phyloP scores from a whole-genome alignment of 2,329 filamentous ascomycete genomes.

The Ophiocordyceps camponoti-rufipedis region DNA sequence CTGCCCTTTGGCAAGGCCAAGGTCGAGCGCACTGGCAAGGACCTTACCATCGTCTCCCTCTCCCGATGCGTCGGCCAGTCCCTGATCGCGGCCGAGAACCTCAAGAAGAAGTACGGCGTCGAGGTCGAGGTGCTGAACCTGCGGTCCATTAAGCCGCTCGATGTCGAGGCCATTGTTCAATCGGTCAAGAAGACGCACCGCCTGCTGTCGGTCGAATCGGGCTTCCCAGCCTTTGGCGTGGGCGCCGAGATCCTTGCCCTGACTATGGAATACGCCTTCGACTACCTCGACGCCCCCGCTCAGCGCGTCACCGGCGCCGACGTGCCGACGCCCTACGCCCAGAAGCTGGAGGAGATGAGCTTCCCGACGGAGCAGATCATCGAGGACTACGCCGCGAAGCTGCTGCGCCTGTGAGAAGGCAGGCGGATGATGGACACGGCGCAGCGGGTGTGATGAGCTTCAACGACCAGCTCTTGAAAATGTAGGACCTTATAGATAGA shows the following conservation, averaged over 20 bases:
- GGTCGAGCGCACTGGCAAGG: constrained; percentile 90
- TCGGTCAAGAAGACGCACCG: constrained; percentile 97
- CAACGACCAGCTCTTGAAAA: not conserved
- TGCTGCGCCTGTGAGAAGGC: constrained; percentile 53
- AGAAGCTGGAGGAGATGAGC: constrained; percentile 81
- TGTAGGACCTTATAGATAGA: not conserved
- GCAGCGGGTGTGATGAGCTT: not conserved
- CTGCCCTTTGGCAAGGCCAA: constrained; percentile 97
- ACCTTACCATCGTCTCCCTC: constrained; percentile 85
- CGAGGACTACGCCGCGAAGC: constrained; percentile 72
- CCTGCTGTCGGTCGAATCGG: constrained; percentile 82
- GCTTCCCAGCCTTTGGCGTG: constrained; percentile 90
- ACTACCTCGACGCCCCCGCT: constrained; percentile 89
- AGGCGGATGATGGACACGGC: not conserved
- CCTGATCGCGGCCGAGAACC: constrained; percentile 68
- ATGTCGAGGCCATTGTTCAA: constrained; percentile 87
- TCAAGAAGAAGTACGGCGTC: constrained; percentile 93
- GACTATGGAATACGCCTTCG: constrained; percentile 94
- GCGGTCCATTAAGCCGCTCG: constrained; percentile 89
- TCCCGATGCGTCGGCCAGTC: constrained; percentile 93
- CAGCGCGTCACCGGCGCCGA: constrained; percentile 92
- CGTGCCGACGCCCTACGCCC: constrained; percentile 89
- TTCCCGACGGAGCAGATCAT: constrained; percentile 89
- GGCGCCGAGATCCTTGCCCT: constrained; percentile 83
- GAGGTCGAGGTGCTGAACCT: constrained; percentile 97